These are phyloP conservation scores for Bathelium albidoporum DNA, from an alignment of 495 filamentous ascomycete genomes.

Conservation along the genomic window DNA sequence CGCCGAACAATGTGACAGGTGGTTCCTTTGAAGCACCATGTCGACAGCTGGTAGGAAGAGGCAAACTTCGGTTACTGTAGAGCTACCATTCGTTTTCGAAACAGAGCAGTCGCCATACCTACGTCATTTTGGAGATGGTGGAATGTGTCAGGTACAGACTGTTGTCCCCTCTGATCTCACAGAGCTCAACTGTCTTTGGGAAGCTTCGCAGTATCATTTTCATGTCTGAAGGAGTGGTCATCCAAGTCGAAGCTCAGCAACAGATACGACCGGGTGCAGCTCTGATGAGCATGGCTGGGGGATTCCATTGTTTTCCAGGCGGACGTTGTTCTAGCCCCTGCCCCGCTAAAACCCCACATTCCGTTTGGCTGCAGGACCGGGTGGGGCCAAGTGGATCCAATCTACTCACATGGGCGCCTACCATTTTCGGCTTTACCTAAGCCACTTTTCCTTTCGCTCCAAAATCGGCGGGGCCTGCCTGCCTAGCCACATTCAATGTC, in stretches of 20 bases:
- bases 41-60: background rate
- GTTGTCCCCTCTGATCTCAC: background rate
- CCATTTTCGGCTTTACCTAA: too few species aligned
- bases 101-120: background rate
- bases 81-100: too few species aligned
- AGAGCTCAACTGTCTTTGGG: background rate
- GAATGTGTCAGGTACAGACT: background rate
- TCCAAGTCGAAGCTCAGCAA: background rate
- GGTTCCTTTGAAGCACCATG: background rate
- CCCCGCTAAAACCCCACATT: conserved; percentile 2
- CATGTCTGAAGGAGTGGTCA: background rate
- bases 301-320: background rate
- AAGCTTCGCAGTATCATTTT: background rate
- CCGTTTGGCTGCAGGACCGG: conserved; percentile 2
- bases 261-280: background rate
- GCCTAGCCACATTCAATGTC: too few species aligned
- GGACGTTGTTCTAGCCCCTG: background rate
- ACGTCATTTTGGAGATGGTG: conserved; percentile 1
- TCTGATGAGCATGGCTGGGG: background rate
- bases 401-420: background rate
- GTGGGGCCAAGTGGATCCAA: background rate
- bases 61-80: too few species aligned
- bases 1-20: background rate
- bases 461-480: too few species aligned
- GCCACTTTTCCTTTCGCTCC: too few species aligned